A percentile compares a stretch with the other conserved stretches of the same genome.
Evolutionary conservation across 768 basidiomycete species (phyloP).

Genomic region (Cystofilobasidium ferigula): DNA sequence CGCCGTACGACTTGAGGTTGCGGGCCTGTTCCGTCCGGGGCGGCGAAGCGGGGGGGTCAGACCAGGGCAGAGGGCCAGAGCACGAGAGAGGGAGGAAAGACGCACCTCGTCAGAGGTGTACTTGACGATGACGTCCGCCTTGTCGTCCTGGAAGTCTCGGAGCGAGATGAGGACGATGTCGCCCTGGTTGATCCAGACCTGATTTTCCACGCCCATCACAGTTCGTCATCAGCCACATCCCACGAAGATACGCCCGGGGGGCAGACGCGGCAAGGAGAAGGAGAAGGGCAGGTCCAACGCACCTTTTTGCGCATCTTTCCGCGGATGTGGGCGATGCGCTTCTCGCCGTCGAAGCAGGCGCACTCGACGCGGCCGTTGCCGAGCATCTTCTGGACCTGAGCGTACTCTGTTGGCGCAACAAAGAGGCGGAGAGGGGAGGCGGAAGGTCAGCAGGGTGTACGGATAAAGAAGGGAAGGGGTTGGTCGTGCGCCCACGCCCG

Average conservation of each 20-base stretch:
- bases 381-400: slow-evolving; percentile 95
- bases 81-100: slow-evolving; percentile 35
- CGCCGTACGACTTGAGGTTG: slow-evolving; percentile 90
- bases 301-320: slow-evolving; percentile 99
- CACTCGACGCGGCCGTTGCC: slow-evolving; percentile 96
- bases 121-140: slow-evolving; percentile 98
- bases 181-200: slow-evolving; percentile 99
- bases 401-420: slow-evolving; percentile 58
- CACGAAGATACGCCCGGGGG: too few relatives aligned
- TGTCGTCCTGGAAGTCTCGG: slow-evolving; percentile 98
- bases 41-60: too few relatives aligned
- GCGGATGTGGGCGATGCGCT: slow-evolving; percentile 90
- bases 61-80: neutral
- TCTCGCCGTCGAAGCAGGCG: slow-evolving; percentile 95
- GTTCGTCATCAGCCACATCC: too few relatives aligned
- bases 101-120: slow-evolving; percentile 79
- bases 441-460: too few relatives aligned
- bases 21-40: slow-evolving; percentile 33
- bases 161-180: slow-evolving; percentile 90
- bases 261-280: neutral
- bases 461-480: too few relatives aligned
- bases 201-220: neutral
- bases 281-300: slow-evolving; percentile 30
- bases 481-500: too few relatives aligned
- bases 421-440: neutral